Conservation (phyloP, 2,329 filamentous ascomycete genomes). For the Onygena corvina region DNA sequence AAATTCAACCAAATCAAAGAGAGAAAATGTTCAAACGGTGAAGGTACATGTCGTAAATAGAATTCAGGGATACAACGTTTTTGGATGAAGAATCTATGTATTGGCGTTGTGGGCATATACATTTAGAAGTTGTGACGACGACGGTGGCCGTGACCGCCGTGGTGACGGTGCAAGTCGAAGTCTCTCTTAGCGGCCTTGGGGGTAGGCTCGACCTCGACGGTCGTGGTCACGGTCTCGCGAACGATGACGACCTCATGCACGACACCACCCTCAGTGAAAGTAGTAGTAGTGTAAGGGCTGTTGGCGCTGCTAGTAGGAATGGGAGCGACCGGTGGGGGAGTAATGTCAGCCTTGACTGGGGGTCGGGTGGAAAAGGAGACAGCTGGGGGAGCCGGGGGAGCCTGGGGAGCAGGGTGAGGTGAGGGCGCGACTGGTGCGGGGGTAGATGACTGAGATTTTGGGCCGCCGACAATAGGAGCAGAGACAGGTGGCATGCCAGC, state of each 20-base stretch:
- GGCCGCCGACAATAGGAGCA: not conserved
- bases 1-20: not conserved
- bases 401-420: not conserved
- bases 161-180: conserved; percentile 7
- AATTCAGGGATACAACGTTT: not conserved
- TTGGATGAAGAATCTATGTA: not conserved
- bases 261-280: conserved; percentile 10
- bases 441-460: not conserved
- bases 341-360: not conserved
- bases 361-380: not conserved
- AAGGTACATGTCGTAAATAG: not conserved
- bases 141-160: conserved; percentile 9
- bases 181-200: not conserved
- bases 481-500: conserved; percentile 1
- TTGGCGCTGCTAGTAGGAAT: not conserved
- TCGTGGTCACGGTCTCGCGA: conserved; percentile 11
- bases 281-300: conserved; percentile 10
- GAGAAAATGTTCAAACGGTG: not conserved
- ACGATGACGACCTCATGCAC: conserved; percentile 15
- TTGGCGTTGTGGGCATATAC: not conserved
- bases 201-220: conserved; percentile 7
- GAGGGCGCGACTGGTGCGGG: not conserved
- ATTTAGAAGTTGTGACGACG: not conserved
- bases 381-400: conserved; percentile 2
- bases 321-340: not conserved